A percentile compares a stretch with the other conserved stretches of the same genome.
These are phyloP conservation scores for Cinnamomum micranthum DNA, from an alignment of 164 flowering plant genomes.

Conservation along the genomic window DNA sequence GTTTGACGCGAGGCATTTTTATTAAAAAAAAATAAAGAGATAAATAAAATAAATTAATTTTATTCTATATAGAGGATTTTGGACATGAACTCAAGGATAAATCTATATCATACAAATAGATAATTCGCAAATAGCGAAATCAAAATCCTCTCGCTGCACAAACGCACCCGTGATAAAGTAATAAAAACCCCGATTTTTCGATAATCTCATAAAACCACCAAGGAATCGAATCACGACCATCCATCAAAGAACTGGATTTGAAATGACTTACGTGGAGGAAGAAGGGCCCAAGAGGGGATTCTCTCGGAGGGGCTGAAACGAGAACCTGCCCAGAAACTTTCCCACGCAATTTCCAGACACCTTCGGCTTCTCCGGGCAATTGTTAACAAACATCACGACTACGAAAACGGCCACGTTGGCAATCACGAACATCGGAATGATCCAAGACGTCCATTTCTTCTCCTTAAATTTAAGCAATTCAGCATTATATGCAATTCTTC, in stretches of 20 bases:
- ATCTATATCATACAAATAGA: no score
- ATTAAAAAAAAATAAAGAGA: no score
- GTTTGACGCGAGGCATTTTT: no score
- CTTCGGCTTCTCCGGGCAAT: slow-evolving; percentile 50
- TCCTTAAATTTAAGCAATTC: slow-evolving; percentile 15
- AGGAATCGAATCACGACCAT: no score
- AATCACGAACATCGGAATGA: slow-evolving; percentile 66
- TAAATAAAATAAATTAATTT: no score
- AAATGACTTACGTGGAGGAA: slow-evolving; percentile 50
- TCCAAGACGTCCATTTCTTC: slow-evolving; percentile 68
- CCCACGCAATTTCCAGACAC: slow-evolving; percentile 48
- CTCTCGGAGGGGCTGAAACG: slow-evolving; percentile 65
- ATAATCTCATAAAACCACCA: no score
- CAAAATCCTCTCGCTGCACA: neutral
- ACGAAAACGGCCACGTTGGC: slow-evolving; percentile 64
- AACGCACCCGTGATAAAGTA: no score
- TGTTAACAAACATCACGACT: slow-evolving; percentile 57
- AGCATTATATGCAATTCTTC: neutral
- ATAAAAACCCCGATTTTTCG: no score
- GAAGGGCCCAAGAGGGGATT: slow-evolving; percentile 89
- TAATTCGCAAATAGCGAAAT: no score
- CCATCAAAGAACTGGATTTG: neutral
- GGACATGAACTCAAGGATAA: no score
- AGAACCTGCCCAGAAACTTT: slow-evolving; percentile 62
- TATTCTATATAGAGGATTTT: no score